Percentiles rank a stretch among this genome's conserved stretches.
These are phyloP conservation scores for Candida germanica DNA, from an alignment of 805 yeast species.

Conservation along the genomic window DNA sequence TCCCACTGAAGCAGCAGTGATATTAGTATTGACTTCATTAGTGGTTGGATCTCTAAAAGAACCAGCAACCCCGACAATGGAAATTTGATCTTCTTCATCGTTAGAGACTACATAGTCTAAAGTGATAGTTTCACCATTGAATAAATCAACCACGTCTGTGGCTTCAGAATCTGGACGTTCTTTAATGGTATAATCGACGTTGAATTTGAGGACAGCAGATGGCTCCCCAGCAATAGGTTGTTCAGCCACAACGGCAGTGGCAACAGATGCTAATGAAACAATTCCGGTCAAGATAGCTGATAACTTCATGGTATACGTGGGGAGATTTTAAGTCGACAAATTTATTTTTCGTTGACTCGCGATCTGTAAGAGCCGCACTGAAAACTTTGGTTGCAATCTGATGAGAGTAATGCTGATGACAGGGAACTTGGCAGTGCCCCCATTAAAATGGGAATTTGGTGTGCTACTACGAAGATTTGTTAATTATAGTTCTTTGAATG, in stretches of 20 bases:
- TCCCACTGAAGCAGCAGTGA: constrained; percentile 63
- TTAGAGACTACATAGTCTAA: constrained; percentile 53
- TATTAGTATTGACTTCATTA: constrained; percentile 52
- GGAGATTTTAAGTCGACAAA: too few species aligned
- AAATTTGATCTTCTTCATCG: constrained; percentile 52
- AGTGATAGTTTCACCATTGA: constrained; percentile 51
- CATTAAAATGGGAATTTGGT: background rate
- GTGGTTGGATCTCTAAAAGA: constrained; percentile 52
- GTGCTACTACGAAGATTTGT: background rate
- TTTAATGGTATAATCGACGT: constrained; percentile 41
- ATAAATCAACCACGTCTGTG: constrained; percentile 40
- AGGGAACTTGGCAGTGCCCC: too few species aligned
- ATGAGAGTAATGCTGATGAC: too few species aligned
- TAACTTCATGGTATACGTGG: constrained; percentile 17
- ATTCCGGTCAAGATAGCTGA: constrained; percentile 12
- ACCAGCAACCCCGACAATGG: constrained; percentile 70
- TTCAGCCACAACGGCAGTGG: constrained; percentile 6
- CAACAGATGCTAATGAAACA: constrained; percentile 8
- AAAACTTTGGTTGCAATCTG: too few species aligned
- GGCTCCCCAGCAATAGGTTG: constrained; percentile 3
- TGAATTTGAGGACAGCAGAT: constrained; percentile 5
- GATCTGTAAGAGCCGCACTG: too few species aligned
- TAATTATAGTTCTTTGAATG: background rate
- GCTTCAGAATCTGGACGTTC: constrained; percentile 40
- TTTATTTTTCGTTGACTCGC: too few species aligned